A percentile compares a stretch with the other conserved stretches of the same genome.
Evolutionary conservation across 1,284 basidiomycete genomes (phyloP).

Genomic region (Malassezia cuniculi): DNA sequence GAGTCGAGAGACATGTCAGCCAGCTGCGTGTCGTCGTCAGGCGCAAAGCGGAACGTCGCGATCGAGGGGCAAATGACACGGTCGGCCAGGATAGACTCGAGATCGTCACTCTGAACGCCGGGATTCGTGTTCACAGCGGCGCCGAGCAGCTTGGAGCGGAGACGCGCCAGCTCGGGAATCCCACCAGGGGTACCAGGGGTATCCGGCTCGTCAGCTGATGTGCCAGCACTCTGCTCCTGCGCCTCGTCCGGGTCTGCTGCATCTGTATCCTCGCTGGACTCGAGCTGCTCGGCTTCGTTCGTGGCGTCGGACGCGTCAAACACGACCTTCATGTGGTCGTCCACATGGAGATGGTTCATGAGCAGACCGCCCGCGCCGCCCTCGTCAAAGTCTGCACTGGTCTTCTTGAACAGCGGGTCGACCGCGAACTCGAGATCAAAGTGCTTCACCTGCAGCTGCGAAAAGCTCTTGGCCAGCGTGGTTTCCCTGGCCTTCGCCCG

Average conservation of each 20-base stretch:
- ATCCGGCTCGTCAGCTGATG: neutral
- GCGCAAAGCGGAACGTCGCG: constrained; percentile 30
- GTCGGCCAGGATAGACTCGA: constrained; percentile 19
- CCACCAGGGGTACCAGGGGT: neutral
- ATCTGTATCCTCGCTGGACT: constrained; percentile 5
- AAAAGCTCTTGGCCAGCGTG: constrained; percentile 42
- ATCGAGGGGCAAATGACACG: constrained; percentile 31
- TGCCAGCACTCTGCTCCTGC: neutral
- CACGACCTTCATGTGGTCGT: constrained; percentile 73
- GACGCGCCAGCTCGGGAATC: constrained; percentile 1
- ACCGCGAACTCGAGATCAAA: constrained; percentile 66
- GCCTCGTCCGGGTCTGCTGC: constrained; percentile 5
- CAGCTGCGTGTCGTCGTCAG: constrained; percentile 24
- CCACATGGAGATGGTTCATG: constrained; percentile 53
- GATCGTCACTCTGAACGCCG: constrained; percentile 3
- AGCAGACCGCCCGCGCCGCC: constrained; percentile 73
- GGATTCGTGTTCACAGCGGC: constrained; percentile 14
- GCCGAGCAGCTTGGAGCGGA: constrained; percentile 23
- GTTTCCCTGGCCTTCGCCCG: constrained; percentile 28
- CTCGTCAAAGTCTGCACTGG: constrained; percentile 95
- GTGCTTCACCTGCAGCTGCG: constrained; percentile 72
- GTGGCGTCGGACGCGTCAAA: constrained; percentile 89
- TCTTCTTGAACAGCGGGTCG: constrained; percentile 94
- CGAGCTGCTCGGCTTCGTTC: constrained; percentile 15
- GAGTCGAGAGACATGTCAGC: constrained; percentile 9